Base-by-base conservation (phyloP, 2,329 filamentous ascomycete species). In the Microdochium paspali region DNA sequence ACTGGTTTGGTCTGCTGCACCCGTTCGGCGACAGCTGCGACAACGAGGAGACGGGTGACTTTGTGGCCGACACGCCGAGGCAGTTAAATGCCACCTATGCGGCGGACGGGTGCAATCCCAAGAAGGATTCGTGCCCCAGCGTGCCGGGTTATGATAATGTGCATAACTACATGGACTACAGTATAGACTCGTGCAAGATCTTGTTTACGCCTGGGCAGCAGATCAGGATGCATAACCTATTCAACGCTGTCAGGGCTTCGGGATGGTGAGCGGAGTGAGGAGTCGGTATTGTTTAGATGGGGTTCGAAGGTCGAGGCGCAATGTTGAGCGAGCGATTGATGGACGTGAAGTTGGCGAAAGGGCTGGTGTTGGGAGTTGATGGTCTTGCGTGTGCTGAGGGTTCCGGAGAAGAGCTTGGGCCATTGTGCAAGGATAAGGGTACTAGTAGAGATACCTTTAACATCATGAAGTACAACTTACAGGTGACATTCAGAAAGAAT, bases 1-100 rank as follows among this genome's bases (percentile, higher is more conserved):
- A 66, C 52, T 66, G 64, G 63, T 55, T 66, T 44, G 64, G 64
- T 44, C 60, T 67, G 35, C 55, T 58, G 49, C 64, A 67, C 54
- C 65, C 63, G 43, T 67, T 24, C 12, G 42, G 42, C 6, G 42
- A 13, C 23, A 10, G 66, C 53, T 50, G 53, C 42, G 57, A 45
- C 21, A 28, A 57, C 7, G 24, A 47, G 28, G 35, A 40, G n/a
- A 28, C 47, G 32, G 62, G 62, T 26, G 65, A 69, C 47, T 55
- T 53, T 45, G 54, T 68, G 10, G 52, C 58, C 24, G 66, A 68
- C 46, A 68, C 65, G 13, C 63, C 64, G 10, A 51, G 57, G 28
- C 55, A 71, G 47, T 66, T 43, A 20, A 43, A 31, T n/a, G 9
- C 44, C 12, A 42, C 50, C 7, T 43, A 20, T 3, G 42, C 31